phyloP scores from a whole-genome alignment of 116 monocot genomes.

The Papilionanthe hybrid region DNA sequence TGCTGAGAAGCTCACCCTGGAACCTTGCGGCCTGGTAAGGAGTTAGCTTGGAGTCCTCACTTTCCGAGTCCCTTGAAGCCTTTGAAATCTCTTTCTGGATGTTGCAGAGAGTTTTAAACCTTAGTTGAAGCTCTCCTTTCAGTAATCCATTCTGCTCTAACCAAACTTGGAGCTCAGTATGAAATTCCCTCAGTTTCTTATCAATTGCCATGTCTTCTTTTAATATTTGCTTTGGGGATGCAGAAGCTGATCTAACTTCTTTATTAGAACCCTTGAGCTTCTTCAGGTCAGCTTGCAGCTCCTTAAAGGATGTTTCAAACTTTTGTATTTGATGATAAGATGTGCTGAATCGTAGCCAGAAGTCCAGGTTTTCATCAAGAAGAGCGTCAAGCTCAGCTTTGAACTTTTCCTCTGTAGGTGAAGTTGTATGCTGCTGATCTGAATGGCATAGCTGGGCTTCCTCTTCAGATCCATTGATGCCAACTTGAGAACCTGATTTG shows the following conservation, averaged over 20 bases:
- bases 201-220: conserved; percentile 12
- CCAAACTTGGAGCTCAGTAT: conserved; percentile 69
- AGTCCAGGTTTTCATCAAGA: conserved; percentile 39
- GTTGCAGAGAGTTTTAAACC: conserved; percentile 45
- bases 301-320: conserved; percentile 19
- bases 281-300: conserved; percentile 29
- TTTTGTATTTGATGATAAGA: conserved; percentile 36
- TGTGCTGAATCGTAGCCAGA: conserved; percentile 42
- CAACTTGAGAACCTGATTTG: not conserved
- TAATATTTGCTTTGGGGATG: conserved; percentile 7
- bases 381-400: conserved; percentile 34
- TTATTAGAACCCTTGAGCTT: conserved; percentile 24
- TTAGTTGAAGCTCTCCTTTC: conserved; percentile 49
- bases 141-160: conserved; percentile 55
- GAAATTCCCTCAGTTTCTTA: conserved; percentile 44
- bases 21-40: conserved; percentile 78
- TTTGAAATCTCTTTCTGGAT: conserved; percentile 72
- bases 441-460: conserved; percentile 2
- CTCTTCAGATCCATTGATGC: not conserved
- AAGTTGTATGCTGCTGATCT: not conserved
- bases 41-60: conserved; percentile 32
- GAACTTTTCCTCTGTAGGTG: conserved; percentile 37
- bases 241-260: conserved; percentile 7
- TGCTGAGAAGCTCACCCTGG: conserved; percentile 79
- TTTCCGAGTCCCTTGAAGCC: conserved; percentile 16